Percentiles rank a stretch among this genome's conserved stretches.
phyloP scores from a whole-genome alignment of 352 stramenopile species.

The Globisporangium splendens region DNA sequence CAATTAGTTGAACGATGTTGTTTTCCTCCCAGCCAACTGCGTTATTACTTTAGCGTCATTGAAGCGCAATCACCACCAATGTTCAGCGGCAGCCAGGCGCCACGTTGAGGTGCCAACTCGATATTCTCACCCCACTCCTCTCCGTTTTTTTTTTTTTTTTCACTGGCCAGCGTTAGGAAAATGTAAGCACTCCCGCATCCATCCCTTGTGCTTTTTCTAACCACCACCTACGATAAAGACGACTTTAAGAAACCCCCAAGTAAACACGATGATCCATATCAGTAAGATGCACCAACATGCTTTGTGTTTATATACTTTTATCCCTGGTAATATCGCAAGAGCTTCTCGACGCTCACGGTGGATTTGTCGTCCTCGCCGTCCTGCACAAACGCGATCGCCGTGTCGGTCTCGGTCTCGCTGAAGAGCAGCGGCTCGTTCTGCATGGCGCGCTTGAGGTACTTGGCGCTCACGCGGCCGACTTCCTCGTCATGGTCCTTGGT shows the following conservation, averaged over 20 bases:
- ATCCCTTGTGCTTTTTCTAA: background rate
- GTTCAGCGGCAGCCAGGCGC: constrained; percentile 28
- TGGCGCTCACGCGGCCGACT: constrained; percentile 38
- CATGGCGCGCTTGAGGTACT: constrained; percentile 68
- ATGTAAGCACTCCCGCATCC: background rate
- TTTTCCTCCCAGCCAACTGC: constrained; percentile 66
- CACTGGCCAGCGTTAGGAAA: background rate
- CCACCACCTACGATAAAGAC: background rate
- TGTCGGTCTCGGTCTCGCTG: constrained; percentile 64
- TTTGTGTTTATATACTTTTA: background rate
- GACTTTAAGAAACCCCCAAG: background rate
- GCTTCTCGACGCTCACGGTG: background rate
- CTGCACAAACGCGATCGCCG: constrained; percentile 43
- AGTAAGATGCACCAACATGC: background rate
- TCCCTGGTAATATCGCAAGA: background rate
- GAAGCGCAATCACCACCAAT: constrained; percentile 54
- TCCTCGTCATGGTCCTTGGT: constrained; percentile 66
- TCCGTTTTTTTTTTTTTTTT: background rate
- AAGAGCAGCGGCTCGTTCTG: constrained; percentile 75
- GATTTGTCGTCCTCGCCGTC: constrained; percentile 16
- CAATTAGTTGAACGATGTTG: constrained; percentile 20
- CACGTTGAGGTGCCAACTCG: constrained; percentile 21
- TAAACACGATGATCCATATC: background rate
- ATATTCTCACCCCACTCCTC: background rate
- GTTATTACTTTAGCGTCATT: constrained; percentile 41